Evolutionary conservation across 129 eudicot genomes (phyloP), one percentile per base, ranked within the genome.

Genomic region (Mikania micrantha): DNA sequence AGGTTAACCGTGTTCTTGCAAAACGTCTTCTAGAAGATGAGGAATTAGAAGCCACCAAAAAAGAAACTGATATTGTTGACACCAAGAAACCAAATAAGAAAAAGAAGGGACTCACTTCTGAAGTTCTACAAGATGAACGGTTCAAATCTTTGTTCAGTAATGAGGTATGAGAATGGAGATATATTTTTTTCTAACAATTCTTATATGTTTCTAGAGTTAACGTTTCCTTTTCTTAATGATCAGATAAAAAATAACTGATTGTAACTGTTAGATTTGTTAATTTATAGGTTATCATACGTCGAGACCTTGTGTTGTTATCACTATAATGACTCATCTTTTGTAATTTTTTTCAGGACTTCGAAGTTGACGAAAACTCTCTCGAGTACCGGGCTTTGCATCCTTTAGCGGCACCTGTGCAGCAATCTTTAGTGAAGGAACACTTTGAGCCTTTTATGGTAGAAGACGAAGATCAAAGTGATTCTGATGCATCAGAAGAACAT

Each of bases 361-460:
- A 93, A 69, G 75, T 93, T 12, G 97, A 94, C 73, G 97, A 89
- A 64, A 60, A 40, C 52, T 87, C 99, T 4, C n/a, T 54, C 17
- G 97, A 94, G 56, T 94, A 94, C 71, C 60, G 81, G 68, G 95
- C 99, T 21, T 82, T 89, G 72, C 97, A 94, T 71, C 99, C 97
- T 58, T 60, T 86, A 67, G 80, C 95, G 19, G 58, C 97, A 77
- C 78, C 76, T 12, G 74, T 78, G 40, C 83, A 81, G 59, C 80
- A 85, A 35, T 81, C 95, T 40, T 79, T 94, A 74, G 86, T 94
- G 25, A 80, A 86, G 54, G 97, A 94, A 70, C 97, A 94, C 77
- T 94, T 94, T 76, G 95, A 83, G 64, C 83, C 87, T 63, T 66
- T 83, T 53, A 27, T 56, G 70, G 90, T 78, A 21, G 83, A 78